These are phyloP conservation scores for Grosmannia huntii DNA, from an alignment of 2,329 filamentous ascomycete species.

Conservation along the genomic window DNA sequence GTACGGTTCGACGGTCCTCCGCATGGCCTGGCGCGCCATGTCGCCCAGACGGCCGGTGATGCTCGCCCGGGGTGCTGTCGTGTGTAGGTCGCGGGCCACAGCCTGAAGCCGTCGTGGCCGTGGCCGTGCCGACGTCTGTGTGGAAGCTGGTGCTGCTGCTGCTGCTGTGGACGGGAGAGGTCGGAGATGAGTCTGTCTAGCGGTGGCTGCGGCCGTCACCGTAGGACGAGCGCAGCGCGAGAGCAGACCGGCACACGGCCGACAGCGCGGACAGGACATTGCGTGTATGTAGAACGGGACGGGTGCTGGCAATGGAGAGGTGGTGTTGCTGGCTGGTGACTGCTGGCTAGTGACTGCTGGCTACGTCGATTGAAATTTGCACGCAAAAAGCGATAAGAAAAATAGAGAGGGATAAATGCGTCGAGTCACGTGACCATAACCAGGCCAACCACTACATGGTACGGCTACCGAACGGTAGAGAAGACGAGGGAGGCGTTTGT, in stretches of 20 bases:
- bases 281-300: not conserved
- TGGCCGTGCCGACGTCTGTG: not conserved
- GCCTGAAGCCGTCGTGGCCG: not conserved
- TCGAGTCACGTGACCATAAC: not conserved
- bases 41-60: slow-evolving; percentile 10
- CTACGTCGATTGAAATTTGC: not conserved
- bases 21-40: slow-evolving; percentile 11
- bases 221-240: slow-evolving; percentile 16
- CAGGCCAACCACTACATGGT: too few species aligned
- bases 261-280: slow-evolving; percentile 39
- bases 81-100: slow-evolving; percentile 2
- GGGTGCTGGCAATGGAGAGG: too few species aligned
- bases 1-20: slow-evolving; percentile 33
- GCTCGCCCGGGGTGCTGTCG: slow-evolving; percentile 1
- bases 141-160: not conserved
- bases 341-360: too few species aligned
- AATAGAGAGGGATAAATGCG: not conserved
- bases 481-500: slow-evolving; percentile 90
- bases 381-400: not conserved
- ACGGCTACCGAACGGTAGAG: slow-evolving; percentile 17
- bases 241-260: slow-evolving; percentile 28
- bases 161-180: not conserved
- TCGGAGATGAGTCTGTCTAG: not conserved
- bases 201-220: not conserved
- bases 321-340: too few species aligned